Evolutionary conservation across 176 grass and related monocot species (phyloP).

Genomic region (Aegilops tauschii): DNA sequence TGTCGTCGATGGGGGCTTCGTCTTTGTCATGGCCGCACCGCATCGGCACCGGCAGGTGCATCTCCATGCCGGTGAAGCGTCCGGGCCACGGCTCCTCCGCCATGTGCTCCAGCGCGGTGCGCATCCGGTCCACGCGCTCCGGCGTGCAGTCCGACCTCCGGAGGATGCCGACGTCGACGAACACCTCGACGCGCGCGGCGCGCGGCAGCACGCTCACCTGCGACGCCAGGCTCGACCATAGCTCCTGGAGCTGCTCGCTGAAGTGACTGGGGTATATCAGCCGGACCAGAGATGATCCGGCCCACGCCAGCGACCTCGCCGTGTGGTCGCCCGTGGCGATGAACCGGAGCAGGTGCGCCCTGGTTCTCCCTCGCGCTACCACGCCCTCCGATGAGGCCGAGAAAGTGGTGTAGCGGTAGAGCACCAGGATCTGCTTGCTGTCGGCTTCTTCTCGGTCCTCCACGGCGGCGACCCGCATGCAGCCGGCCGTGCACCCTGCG

Average conservation of each 20-base stretch:
- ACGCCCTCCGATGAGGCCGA: neutral
- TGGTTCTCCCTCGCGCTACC: neutral
- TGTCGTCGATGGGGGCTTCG: neutral
- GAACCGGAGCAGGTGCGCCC: neutral
- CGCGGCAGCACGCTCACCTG: neutral
- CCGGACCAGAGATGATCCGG: neutral
- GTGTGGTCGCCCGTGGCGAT: neutral
- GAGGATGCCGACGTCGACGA: constrained; percentile 31
- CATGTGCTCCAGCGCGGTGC: neutral
- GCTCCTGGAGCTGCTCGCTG: neutral
- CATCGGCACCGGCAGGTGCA: constrained; percentile 24
- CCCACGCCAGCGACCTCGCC: constrained; percentile 4
- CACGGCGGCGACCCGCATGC: neutral
- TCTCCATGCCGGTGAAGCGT: neutral
- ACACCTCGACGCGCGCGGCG: neutral
- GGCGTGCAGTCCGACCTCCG: neutral
- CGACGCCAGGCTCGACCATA: neutral
- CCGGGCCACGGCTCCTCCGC: neutral
- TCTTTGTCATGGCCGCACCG: neutral
- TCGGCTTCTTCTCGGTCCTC: neutral
- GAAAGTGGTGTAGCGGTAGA: constrained; percentile 5
- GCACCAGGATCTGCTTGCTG: neutral
- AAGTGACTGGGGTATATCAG: neutral
- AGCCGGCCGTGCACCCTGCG: neutral
- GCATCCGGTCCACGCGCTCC: constrained; percentile 8